Evolutionary conservation across 208 protist genomes (phyloP), one percentile per base, ranked within the genome.

Genomic region (Blechomonas ayalai): DNA sequence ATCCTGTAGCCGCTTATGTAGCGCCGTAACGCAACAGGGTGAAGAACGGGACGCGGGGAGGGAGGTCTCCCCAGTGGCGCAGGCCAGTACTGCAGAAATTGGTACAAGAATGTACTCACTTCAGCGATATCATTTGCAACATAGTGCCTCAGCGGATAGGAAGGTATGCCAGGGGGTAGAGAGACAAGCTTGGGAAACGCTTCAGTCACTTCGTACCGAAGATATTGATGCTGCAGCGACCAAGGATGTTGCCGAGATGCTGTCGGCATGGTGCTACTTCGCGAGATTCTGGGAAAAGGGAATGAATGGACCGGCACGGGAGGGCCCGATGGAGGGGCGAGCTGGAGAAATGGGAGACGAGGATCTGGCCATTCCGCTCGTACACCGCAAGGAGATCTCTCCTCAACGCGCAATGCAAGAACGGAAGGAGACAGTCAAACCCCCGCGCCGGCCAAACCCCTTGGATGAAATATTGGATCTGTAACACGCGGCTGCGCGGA

Each of bases 251-350:
- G 59, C 58, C 1, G 82, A 91, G 41, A 72, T 79, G 32, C 54
- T 91, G 0, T 44, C 49, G 2, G 31, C 66, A 35, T 87, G 75
- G 66, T 52, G 55, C 44, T 82, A 82, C 58, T 91, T 91, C 55
- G 61, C 68, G 1, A 10, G 20, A 3, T 63, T 53, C 23, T 91
- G 77, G 82, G 73, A 51, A 3, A 58, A 57, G 8, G 77, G 77
- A 3, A 44, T 91, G 50, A 57, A 73, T 12, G 82, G 82, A 0
- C 82, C 82, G 28, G 9, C 43, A 19, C 10, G 12, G 28, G 28
- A 32, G 18, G 5, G 15, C 12, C 0, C 27, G 37, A 23, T 9
- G 22, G 19, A 27, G 16, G 29, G 20, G 29, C 29, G 7, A 9
- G 39, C 18, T 37, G 22, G 12, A 8, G 49, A 20, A 2, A 23